Base-by-base conservation (phyloP, 768 basidiomycete genomes). In the Mycena rebaudengoi region DNA sequence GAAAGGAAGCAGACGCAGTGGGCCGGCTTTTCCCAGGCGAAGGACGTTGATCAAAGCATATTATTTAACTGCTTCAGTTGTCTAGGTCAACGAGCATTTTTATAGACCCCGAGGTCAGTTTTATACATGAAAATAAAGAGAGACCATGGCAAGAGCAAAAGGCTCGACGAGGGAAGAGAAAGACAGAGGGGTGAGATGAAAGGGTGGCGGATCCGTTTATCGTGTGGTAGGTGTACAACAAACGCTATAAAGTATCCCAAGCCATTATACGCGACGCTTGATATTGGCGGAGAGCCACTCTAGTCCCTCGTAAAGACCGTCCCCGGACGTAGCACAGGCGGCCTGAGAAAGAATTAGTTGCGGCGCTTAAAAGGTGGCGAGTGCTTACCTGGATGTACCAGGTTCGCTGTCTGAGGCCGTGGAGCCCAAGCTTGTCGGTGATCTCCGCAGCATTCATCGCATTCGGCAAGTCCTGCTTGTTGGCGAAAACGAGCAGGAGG, bases 391-490 rank as follows among this genome's bases (percentile, higher is more conserved):
- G 94, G 70, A 98, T 97, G 79, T 94, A 97, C 98, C 98, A 99
- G 65, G 92, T 95, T 82, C 98, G 86, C 84, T 98, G 94, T 77
- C 96, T 91, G 72, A 99, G 90, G 53, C 95, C 94, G 76, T 99
- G 97, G 53, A 99, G 92, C 65, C 98, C 97, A 71, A 99, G 95
- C 80, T 99, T 99, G 82, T 99, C 98, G 62, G 98, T 99, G 74
- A 99, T 98, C 81, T 99, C 98, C 67, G 96, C 93, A 40, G 97
- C 97, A 76, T 96, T 97, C 96, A 98, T 98, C 69, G 97, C 98
- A 77, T 99, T 99, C 69, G 98, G 98, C 75, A 99, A 82, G 89
- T 99, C 98, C 82, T 99, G 98, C 85, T 99, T 99, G 90, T 99
- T 99, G 79, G 98, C 97, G 73, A 99, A 99, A 74, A 99, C 98